These are phyloP conservation scores for Mycena vitilis DNA, from an alignment of 768 basidiomycete species.

Conservation along the genomic window DNA sequence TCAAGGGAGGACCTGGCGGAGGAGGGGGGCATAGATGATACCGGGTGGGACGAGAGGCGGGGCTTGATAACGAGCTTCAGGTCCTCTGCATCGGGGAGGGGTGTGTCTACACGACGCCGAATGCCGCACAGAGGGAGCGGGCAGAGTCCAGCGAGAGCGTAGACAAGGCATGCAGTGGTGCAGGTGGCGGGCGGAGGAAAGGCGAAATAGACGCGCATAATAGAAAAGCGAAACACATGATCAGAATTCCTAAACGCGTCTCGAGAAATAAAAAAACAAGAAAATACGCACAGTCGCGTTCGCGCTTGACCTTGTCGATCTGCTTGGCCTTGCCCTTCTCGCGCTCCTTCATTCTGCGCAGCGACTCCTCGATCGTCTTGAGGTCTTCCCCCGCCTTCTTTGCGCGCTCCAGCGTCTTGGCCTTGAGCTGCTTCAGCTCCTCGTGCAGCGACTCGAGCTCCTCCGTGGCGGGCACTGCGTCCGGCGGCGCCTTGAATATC, in stretches of 20 bases:
- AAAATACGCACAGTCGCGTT: slow-evolving; percentile 71
- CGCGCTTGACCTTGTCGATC: slow-evolving; percentile 78
- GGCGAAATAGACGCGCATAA: slow-evolving; percentile 23
- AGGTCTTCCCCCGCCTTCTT: slow-evolving; percentile 84
- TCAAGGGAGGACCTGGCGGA: slow-evolving; percentile 67
- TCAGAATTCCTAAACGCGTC: slow-evolving; percentile 29
- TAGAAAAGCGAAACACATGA: slow-evolving; percentile 30
- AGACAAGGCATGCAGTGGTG: slow-evolving; percentile 23
- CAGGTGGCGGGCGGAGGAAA: not conserved
- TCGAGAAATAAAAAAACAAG: slow-evolving; percentile 17
- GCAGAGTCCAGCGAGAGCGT: not conserved
- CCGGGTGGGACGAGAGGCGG: slow-evolving; percentile 60
- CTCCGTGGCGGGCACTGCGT: slow-evolving; percentile 75
- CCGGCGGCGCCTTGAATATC: slow-evolving; percentile 72
- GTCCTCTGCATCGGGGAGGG: slow-evolving; percentile 65
- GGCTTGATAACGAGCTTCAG: slow-evolving; percentile 55
- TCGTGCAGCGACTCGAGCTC: slow-evolving; percentile 75
- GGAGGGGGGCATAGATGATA: slow-evolving; percentile 58
- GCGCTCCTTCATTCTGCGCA: slow-evolving; percentile 81
- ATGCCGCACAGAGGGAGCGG: not conserved
- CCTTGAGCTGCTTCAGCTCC: slow-evolving; percentile 68
- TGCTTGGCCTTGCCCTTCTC: slow-evolving; percentile 79
- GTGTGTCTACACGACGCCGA: slow-evolving; percentile 50
- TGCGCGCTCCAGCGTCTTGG: slow-evolving; percentile 68
- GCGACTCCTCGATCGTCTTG: slow-evolving; percentile 78